Evolutionary conservation across 768 basidiomycete species (phyloP), one percentile per base, ranked within the genome.

Genomic region (Mycena galopus): DNA sequence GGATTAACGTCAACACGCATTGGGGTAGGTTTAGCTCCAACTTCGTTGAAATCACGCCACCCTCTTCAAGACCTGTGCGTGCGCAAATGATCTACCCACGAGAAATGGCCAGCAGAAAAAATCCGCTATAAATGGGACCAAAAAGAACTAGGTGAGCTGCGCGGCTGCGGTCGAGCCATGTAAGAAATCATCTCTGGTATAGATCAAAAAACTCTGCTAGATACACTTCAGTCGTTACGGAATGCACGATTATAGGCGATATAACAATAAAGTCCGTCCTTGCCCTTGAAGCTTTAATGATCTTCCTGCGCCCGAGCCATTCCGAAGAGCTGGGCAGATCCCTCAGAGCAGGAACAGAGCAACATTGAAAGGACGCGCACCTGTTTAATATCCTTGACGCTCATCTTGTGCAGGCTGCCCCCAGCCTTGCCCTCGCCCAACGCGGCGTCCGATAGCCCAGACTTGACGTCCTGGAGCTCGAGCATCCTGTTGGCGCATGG

Each of bases 351-450:
- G n/a, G 25, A n/a, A 29, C 4, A 9, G 21, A 23, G n/a, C 12
- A 11, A 7, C 3, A 3, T 25, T 10, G 44, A 4, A 9, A 35
- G 14, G 12, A 14, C 6, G 5, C n/a, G 55, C 71, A 92, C 91
- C 64, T 86, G 86, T 83, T 88, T 90, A 70, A 93, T 88, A 78
- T 93, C 90, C 76, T 86, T 89, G n/a, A 92, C 90, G 72, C 90
- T 91, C 62, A 93, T 81, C 76, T 90, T 91, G 70, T 91, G 87
- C 16, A 92, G 82, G 76, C 90, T 91, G 7, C 82, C 83, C 12
- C 90, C 91, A n/a, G n/a, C n/a, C 1, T 82, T 81, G 0, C 92
- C 92, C 81, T 94, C 92, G 16, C 92, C 92, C 7, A 94, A 85
- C 1, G 91, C 91, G 4, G 91, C 91, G 65, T 92, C 91, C 1